Evolutionary conservation across 768 basidiomycete species (phyloP).

Genomic region (Dioszegia hungarica): DNA sequence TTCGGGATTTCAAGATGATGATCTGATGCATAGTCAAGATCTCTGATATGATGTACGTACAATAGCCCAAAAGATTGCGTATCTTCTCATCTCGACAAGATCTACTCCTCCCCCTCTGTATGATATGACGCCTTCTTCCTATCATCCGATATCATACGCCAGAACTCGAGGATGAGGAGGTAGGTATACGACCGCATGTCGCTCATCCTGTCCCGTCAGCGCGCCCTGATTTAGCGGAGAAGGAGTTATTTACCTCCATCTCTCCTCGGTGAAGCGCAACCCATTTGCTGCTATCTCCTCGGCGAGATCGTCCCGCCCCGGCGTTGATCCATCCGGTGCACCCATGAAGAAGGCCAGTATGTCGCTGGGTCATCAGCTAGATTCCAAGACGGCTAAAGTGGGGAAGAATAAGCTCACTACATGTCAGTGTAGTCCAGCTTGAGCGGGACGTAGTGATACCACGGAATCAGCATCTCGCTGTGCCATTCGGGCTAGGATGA

Average conservation of each 20-base stretch:
- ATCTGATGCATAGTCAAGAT: neutral
- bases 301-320: conserved; percentile 33
- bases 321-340: conserved; percentile 28
- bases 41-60: neutral
- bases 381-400: neutral
- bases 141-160: conserved; percentile 32
- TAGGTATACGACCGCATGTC: conserved; percentile 45
- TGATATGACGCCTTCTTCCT: conserved; percentile 16
- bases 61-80: neutral
- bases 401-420: conserved; percentile 25
- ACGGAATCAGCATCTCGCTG: conserved; percentile 33
- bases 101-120: neutral
- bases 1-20: no score
- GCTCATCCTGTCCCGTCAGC: conserved; percentile 15
- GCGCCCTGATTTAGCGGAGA: neutral
- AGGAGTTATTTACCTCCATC: conserved; percentile 38
- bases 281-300: conserved; percentile 36
- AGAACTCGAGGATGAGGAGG: conserved; percentile 37
- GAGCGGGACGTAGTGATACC: conserved; percentile 47
- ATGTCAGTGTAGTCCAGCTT: conserved; percentile 45
- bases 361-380: conserved; percentile 21
- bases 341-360: conserved; percentile 44
- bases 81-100: no score
- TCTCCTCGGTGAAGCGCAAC: conserved; percentile 26
- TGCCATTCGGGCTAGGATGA: conserved; percentile 38